phyloP scores from a whole-genome alignment of 805 yeast species.

The Wickerhamomyces strasburgensis region DNA sequence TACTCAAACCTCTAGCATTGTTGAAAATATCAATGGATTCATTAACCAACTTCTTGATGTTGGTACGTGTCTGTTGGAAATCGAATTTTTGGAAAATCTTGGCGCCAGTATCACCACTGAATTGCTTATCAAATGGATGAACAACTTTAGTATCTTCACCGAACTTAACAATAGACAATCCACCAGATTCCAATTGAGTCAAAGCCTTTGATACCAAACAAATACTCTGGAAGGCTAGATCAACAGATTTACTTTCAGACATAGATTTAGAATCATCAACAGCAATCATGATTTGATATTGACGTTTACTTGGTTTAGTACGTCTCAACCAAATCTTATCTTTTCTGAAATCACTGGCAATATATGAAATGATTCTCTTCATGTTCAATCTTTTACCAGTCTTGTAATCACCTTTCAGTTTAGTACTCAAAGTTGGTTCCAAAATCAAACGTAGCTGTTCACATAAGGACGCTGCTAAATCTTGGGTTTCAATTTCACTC shows the following conservation, averaged over 20 bases:
- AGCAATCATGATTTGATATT: conserved; percentile 95
- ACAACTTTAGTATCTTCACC: conserved; percentile 82
- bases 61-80: conserved; percentile 84
- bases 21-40: conserved; percentile 72
- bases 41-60: conserved; percentile 67
- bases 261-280: conserved; percentile 96
- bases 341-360: conserved; percentile 94
- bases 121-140: conserved; percentile 85
- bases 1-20: conserved; percentile 41
- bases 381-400: conserved; percentile 95
- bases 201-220: conserved; percentile 91
- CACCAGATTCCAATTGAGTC: conserved; percentile 92
- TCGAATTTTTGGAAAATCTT: conserved; percentile 82
- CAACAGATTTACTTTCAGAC: conserved; percentile 89
- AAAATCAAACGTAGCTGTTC: conserved; percentile 90
- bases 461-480: conserved; percentile 77
- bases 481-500: conserved; percentile 83
- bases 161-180: conserved; percentile 81
- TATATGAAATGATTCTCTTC: conserved; percentile 96
- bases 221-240: conserved; percentile 89
- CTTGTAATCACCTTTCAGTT: conserved; percentile 90
- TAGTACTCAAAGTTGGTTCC: conserved; percentile 96
- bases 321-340: conserved; percentile 98
- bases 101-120: conserved; percentile 79
- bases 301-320: conserved; percentile 95